Base-by-base conservation (phyloP, 176 grass and related monocot genomes). In the Echinochloa phyllopogon region DNA sequence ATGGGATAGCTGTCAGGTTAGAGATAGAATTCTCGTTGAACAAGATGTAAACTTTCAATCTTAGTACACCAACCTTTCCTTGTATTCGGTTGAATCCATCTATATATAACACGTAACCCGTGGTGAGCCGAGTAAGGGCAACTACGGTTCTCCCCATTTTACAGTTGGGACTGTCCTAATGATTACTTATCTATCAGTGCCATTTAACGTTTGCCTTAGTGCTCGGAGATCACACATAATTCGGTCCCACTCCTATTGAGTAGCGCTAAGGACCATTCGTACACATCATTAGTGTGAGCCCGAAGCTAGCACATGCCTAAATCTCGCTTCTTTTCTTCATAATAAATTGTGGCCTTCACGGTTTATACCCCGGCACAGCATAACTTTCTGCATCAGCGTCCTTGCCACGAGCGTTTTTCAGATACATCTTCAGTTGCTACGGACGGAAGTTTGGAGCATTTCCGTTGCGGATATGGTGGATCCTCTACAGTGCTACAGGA, bases 121-220 rank as follows among this genome's bases (percentile, higher is more conserved):
- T 33, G 29, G 29, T 33, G 29, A 33, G 29, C 29, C 29, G 29
- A 33, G 29, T 33, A 1, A 1, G 1, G 29, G 29, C 2, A 33
- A 33, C 29, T 2, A 33, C 29, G 29, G 29, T 33, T 33, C 29
- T 33, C 29, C 29, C 29, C 1, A 33, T 33, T 33, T 33, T 33
- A 33, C 29, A 33, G n/a, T n/a, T n/a, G n/a, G n/a, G n/a, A n/a
- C n/a, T n/a, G n/a, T n/a, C n/a, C n/a, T n/a, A 67, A 74, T 80
- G 59, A 79, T 29, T 66, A 41, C 58, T 48, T 58, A 58, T 61
- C 75, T 58, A 58, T 61, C 75, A 18, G 47, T 51, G 12, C 49
- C 38, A 79, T 74, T 79, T 24, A 79, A 74, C 58, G 45, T 25
- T 80, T 88, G 48, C 66, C 36, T 71, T 79, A 48, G 78, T 79